Base-by-base conservation (phyloP, 1,139 yeast species). In the Candida albicans region DNA sequence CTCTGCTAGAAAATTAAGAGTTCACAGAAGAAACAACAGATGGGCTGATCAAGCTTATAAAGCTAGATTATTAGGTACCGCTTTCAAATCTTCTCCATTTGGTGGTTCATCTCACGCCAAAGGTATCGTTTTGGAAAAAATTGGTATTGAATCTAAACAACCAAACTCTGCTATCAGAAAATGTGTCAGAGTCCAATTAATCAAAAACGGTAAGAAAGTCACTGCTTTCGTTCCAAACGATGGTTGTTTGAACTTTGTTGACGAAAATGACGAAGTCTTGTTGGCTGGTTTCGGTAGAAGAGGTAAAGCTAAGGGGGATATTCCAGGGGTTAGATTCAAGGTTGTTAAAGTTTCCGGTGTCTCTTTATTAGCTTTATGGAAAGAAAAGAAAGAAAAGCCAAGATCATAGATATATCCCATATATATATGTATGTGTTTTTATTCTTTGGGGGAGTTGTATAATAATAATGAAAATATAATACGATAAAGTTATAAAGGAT, bases 271-370 rank as follows among this genome's bases (percentile, higher is more conserved):
- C 81, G 98, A 93, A 79, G 99, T 93, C 66, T 83, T 93, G 70
- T 82, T 93, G 67, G 98, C 99, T 68, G 99, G 99, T 84, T 95
- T 95, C 89, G 99, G 99, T 88, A 90, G 99, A 83, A 93, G 96
- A 87, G 99, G 99, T 84, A 93, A 93, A 87, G 99, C 99, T 75
- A 95, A 95, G 96, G 99, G 99, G 86, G 99, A 93, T 90, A 91
- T 93, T 73, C 99, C 99, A 79, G 99, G 99, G 88, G 99, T 93
- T 74, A 91, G 99, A 87, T 93, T 93, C 89, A 93, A 93, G 89
- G 98, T 93, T 75, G 99, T 95, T 75, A 95, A 95, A 85, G 99
- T 95, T 66, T 89, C 99, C 65, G 99, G 99, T 87, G 99, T 95
- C 71, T 93, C 99, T 67, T 86, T 95, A 78, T 84, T 91, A 75